Base-by-base conservation (phyloP, 768 basidiomycete genomes). In the Crepidotus variabilis region DNA sequence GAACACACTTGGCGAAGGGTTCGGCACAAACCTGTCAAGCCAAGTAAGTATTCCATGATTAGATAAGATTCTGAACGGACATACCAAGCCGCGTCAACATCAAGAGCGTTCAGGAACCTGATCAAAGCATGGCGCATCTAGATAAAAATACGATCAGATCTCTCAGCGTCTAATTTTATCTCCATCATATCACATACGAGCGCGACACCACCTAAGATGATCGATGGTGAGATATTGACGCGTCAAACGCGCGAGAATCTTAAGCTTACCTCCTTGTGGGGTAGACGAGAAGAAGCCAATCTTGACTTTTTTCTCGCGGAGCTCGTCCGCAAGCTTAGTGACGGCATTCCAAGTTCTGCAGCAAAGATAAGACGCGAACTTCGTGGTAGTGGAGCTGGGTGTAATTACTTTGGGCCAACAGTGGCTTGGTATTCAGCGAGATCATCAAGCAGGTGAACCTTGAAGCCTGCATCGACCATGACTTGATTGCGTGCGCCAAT, bases 251-350 rank as follows among this genome's bases (percentile, higher is more conserved):
- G 52, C 52, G 58, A 59, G 50, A 52, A 57, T 43, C 54, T 39
- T 55, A 18, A 39, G 66, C 81, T 65, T 71, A 88, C 89, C 86
- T 78, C 94, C 94, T 75, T 96, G 93, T 10, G 94, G 94, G 6
- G 95, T 98, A 9, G 92, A 94, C 24, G 90, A 93, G 74, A 96
- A 96, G 82, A 96, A 96, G 21, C 87, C 88, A 60, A 96, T 90
- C 71, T 90, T 92, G 68, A 92, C 76, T 60, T 94, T 88, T 73
- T 89, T 92, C 70, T 89, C 85, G 55, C 87, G 85, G 45, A 97
- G 80, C 66, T 94, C 92, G 50, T 89, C 85, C 4, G 90, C 88
- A 47, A 94, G 86, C 64, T 89, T 88, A 67, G 74, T 78, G 57
- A 95, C 90, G 0, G 90, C 81, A 60, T 85, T 87, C 92, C 91